These are phyloP conservation scores for Trametes hirsuta DNA, from an alignment of 1,284 basidiomycete species.

Conservation along the genomic window DNA sequence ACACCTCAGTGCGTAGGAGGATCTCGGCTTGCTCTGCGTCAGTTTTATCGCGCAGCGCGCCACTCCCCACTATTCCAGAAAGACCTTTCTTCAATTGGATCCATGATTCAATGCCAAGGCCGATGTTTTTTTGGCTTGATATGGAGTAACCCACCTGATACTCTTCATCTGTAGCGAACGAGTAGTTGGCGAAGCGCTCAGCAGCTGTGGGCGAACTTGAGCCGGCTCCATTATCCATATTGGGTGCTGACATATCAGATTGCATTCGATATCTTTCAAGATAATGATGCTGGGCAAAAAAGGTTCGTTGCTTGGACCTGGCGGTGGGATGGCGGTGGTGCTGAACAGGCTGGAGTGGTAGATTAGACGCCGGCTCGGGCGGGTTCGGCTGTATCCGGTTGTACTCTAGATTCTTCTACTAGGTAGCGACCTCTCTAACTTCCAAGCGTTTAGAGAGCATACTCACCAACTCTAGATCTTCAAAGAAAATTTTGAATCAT, in stretches of 20 bases:
- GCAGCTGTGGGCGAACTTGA: background rate
- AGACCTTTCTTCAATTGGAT: slow-evolving; percentile 60
- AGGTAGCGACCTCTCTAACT: no score
- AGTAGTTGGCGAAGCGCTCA: slow-evolving; percentile 37
- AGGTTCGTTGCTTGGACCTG: no score
- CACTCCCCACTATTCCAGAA: slow-evolving; percentile 52
- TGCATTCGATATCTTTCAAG: no score
- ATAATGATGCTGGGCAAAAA: no score
- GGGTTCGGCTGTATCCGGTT: no score
- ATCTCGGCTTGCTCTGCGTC: slow-evolving; percentile 50
- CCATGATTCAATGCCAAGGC: background rate
- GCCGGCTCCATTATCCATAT: background rate
- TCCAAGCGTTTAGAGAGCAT: no score
- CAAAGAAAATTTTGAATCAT: no score
- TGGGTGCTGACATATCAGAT: background rate
- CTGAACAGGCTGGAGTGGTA: no score
- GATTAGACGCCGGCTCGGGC: no score
- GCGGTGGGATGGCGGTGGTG: no score
- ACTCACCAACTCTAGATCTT: no score
- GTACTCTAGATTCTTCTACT: no score
- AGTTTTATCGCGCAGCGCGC: slow-evolving; percentile 41
- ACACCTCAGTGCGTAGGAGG: slow-evolving; percentile 57
- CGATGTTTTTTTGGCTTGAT: background rate
- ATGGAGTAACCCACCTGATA: slow-evolving; percentile 51
- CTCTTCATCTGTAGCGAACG: slow-evolving; percentile 56